Evolutionary conservation across 2,329 filamentous ascomycete genomes (phyloP), one percentile per base, ranked within the genome.

Genomic region (Aureobasidium zeae): DNA sequence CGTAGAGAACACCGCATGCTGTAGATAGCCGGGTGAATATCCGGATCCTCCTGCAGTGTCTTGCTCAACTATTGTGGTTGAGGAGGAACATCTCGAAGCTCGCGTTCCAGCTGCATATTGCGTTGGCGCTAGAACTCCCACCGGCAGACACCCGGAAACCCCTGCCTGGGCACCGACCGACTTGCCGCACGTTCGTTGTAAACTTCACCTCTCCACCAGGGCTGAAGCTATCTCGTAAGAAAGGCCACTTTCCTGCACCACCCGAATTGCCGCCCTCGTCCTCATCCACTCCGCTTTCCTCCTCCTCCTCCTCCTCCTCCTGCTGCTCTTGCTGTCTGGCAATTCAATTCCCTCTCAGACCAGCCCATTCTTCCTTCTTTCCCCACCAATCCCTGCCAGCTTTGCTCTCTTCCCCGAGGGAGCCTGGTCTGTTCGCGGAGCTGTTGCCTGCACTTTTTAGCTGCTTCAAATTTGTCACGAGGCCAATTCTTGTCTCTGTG

Each of bases 151-250:
- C 29, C 38, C 38, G 38, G 16, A 21, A 26, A 32, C 15, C 39
- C 29, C 39, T 43, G 22, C n/a, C n/a, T n/a, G n/a, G n/a, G n/a
- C n/a, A n/a, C n/a, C n/a, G 38, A 26, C 38, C 29, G 36, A 39
- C 36, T 41, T 41, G 37, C 37, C 37, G 37, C 37, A 37, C 35
- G 34, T 13, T 31, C 36, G n/a, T n/a, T n/a, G n/a, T n/a, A 42
- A 33, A 43, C 38, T 43, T 28, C 21, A 43, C 29, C 30, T 33
- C 30, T n/a, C 38, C 24, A 17, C 24, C 25, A 42, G 30, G 30
- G 39, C 39, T 43, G 21, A 43, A 42, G 39, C 39, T 43, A 43
- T 43, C 39, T 43, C 39, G 39, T 43, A 43, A 42, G 37, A 42
- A 41, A 42, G 38, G 38, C 39, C 39, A 43, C 39, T 43, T 43